phyloP scores from a whole-genome alignment of 2,329 filamentous ascomycete genomes.

The Pestalotiopsis sp. region DNA sequence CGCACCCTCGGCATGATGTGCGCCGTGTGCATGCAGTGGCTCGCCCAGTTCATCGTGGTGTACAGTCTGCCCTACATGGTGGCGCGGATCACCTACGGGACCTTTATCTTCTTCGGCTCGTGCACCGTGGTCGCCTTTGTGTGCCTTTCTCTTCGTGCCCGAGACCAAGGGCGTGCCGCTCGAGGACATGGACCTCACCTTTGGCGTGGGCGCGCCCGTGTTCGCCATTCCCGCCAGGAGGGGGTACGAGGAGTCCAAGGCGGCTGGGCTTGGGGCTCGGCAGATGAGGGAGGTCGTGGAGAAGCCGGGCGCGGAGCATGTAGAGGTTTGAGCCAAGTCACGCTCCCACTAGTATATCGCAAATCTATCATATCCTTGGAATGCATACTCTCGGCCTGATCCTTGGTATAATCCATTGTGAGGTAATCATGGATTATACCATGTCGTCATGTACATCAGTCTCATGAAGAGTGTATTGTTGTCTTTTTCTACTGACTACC shows the following conservation, averaged over 20 bases:
- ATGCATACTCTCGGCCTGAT: no score
- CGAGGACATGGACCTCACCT: slow-evolving; percentile 45
- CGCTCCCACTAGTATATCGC: no score
- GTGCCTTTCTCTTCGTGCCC: slow-evolving; percentile 43
- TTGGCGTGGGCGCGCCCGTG: slow-evolving; percentile 19
- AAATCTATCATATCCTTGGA: no score
- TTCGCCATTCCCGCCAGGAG: background rate
- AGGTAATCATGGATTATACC: no score
- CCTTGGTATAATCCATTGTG: no score
- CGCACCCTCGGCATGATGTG: slow-evolving; percentile 26
- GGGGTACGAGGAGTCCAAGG: background rate
- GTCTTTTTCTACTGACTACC: no score
- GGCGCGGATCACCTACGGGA: slow-evolving; percentile 37
- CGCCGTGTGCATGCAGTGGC: slow-evolving; percentile 26
- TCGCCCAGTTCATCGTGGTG: slow-evolving; percentile 29
- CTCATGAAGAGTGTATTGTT: no score
- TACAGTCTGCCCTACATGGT: slow-evolving; percentile 32
- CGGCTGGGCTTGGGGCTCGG: background rate
- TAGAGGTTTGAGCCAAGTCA: background rate
- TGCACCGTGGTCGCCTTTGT: slow-evolving; percentile 40
- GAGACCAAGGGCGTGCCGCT: slow-evolving; percentile 48
- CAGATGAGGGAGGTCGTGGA: background rate
- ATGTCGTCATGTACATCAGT: no score
- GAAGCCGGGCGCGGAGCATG: background rate
- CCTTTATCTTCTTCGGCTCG: slow-evolving; percentile 48